Percentiles rank a stretch among this genome's conserved stretches.
Conservation (phyloP, 495 filamentous ascomycete genomes). For the Penicillium herquei region DNA sequence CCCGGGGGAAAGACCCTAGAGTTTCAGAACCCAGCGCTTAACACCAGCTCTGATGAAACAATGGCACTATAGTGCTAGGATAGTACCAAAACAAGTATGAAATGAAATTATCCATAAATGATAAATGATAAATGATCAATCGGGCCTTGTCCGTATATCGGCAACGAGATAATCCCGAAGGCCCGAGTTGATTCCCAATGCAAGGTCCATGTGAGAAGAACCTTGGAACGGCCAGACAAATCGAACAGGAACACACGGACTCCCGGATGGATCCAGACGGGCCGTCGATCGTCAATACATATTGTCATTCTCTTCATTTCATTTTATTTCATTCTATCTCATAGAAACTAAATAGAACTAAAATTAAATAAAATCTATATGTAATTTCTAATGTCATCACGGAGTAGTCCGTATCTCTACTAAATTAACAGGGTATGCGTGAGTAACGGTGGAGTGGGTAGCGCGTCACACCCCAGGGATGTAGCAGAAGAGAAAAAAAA, state of each 20-base stretch:
- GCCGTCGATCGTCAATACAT: slow-evolving; percentile 9
- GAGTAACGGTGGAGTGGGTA: slow-evolving; percentile 25
- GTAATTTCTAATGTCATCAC: no score
- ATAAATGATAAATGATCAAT: no score
- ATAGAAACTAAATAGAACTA: no score
- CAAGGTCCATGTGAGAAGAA: slow-evolving; percentile 5
- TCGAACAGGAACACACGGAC: slow-evolving; percentile 11
- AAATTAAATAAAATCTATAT: no score
- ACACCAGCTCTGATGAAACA: not conserved
- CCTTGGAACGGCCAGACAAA: not conserved
- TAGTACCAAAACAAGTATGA: no score
- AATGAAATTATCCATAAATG: no score
- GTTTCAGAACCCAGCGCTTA: slow-evolving; percentile 6
- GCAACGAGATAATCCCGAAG: no score
- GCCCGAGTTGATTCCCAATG: not conserved
- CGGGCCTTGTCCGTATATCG: no score
- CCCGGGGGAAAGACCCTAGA: not conserved
- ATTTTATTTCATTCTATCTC: no score
- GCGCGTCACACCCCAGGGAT: slow-evolving; percentile 33
- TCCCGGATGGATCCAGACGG: slow-evolving; percentile 9
- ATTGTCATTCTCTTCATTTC: no score
- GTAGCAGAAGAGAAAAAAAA: slow-evolving; percentile 18
- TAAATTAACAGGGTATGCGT: slow-evolving; percentile 16
- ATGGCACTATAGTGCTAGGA: no score
- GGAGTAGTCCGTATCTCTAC: not conserved